Evolutionary conservation across 805 yeast genomes (phyloP).

Genomic region (Ogataea pilisensis): DNA sequence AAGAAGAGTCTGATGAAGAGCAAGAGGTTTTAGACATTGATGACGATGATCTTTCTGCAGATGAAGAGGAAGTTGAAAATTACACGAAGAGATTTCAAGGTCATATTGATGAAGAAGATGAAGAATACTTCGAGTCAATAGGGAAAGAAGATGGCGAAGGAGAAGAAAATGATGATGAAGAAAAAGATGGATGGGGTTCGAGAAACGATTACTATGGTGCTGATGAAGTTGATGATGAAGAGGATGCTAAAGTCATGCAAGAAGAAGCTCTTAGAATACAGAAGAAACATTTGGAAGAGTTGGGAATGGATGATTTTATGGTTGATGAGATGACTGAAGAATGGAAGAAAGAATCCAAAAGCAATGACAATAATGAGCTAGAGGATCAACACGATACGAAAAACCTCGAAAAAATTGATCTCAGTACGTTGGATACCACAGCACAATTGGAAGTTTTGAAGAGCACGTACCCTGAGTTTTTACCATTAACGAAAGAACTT

Average conservation of each 20-base stretch:
- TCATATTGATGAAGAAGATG: slow-evolving; percentile 46
- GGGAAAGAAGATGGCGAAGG: slow-evolving; percentile 30
- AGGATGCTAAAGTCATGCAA: slow-evolving; percentile 71
- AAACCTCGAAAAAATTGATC: slow-evolving; percentile 37
- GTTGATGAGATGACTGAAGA: slow-evolving; percentile 78
- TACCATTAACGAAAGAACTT: slow-evolving; percentile 68
- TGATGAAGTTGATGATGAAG: slow-evolving; percentile 70
- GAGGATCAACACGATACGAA: slow-evolving; percentile 27
- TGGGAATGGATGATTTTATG: slow-evolving; percentile 68
- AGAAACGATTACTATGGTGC: slow-evolving; percentile 56
- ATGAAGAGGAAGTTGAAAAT: slow-evolving; percentile 37
- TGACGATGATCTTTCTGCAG: slow-evolving; percentile 48
- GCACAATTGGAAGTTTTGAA: slow-evolving; percentile 53
- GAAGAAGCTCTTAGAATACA: slow-evolving; percentile 86
- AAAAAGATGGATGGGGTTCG: slow-evolving; percentile 40
- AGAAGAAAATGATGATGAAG: slow-evolving; percentile 29
- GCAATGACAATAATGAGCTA: slow-evolving; percentile 36
- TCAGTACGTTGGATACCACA: slow-evolving; percentile 45
- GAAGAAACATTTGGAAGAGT: slow-evolving; percentile 69
- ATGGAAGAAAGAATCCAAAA: slow-evolving; percentile 51
- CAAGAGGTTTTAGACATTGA: slow-evolving; percentile 32
- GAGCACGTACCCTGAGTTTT: slow-evolving; percentile 75
- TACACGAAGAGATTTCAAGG: slow-evolving; percentile 32
- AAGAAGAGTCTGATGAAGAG: slow-evolving; percentile 34
- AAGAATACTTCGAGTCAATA: slow-evolving; percentile 34